Conservation (phyloP, 768 basidiomycete genomes). For the Boletus rubroflammeus region DNA sequence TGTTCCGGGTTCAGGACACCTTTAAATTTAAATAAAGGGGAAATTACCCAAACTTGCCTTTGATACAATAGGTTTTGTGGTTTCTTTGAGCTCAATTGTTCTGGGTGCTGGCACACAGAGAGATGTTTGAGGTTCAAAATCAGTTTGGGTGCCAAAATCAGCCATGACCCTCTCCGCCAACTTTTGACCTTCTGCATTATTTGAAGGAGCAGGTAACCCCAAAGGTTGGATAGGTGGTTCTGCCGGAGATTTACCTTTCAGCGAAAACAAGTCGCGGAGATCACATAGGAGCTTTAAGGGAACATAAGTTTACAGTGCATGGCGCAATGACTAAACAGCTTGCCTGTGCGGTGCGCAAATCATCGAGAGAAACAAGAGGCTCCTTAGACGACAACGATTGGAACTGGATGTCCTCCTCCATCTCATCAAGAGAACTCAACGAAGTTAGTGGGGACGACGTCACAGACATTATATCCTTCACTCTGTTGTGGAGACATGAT, state of each 20-base stretch:
- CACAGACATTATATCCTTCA: slow-evolving; percentile 40
- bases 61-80: slow-evolving; percentile 11
- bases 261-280: slow-evolving; percentile 26
- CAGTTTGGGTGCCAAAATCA: slow-evolving; percentile 29
- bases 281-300: slow-evolving; percentile 39
- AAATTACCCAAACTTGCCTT: slow-evolving; percentile 15
- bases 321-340: slow-evolving; percentile 10
- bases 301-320: slow-evolving; percentile 11
- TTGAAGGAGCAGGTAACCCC: not conserved
- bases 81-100: slow-evolving; percentile 20
- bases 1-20: slow-evolving; percentile 12
- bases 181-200: not conserved
- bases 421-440: slow-evolving; percentile 67
- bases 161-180: slow-evolving; percentile 14
- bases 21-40: not conserved
- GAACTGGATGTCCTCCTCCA: slow-evolving; percentile 35
- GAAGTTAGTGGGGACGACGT: slow-evolving; percentile 73
- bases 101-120: slow-evolving; percentile 7
- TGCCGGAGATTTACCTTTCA: slow-evolving; percentile 9
- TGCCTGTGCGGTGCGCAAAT: slow-evolving; percentile 60
- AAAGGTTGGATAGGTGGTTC: not conserved
- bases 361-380: slow-evolving; percentile 39
- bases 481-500: slow-evolving; percentile 8
- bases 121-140: slow-evolving; percentile 15
- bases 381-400: slow-evolving; percentile 22